Conservation (phyloP, 2,329 filamentous ascomycete species). For the Cercospora nicotianae region DNA sequence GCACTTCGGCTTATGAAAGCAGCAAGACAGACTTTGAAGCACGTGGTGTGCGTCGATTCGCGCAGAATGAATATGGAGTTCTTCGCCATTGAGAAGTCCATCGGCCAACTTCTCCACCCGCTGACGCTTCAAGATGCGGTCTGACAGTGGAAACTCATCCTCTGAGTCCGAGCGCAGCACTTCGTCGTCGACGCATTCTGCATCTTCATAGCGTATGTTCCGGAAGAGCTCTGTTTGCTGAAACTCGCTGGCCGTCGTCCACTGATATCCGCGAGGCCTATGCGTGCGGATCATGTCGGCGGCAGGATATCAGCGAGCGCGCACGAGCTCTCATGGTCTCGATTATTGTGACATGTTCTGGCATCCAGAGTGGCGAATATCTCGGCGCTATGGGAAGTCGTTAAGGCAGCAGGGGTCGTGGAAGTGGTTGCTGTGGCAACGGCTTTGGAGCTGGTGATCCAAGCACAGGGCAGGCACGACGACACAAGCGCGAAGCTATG, state of each 20-base stretch:
- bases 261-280: conserved; percentile 33
- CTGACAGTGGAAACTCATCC: conserved; percentile 54
- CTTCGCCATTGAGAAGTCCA: conserved; percentile 58
- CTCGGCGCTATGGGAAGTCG: background rate
- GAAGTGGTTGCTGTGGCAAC: conserved; percentile 9
- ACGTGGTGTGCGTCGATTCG: conserved; percentile 32
- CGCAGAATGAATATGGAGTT: conserved; percentile 61
- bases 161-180: conserved; percentile 60
- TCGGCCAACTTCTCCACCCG: conserved; percentile 62
- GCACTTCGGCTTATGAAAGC: conserved; percentile 42
- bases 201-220: conserved; percentile 30
- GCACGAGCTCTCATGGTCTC: conserved; percentile 4
- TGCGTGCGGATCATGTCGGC: conserved; percentile 35
- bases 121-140: conserved; percentile 52
- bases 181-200: conserved; percentile 32
- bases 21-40: conserved; percentile 13
- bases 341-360: background rate
- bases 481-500: conserved; percentile 6
- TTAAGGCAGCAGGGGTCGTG: conserved; percentile 8
- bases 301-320: background rate
- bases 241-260: conserved; percentile 35
- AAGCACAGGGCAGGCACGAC: conserved; percentile 1
- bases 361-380: background rate
- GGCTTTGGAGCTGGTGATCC: background rate
- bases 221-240: conserved; percentile 35